Evolutionary conservation across 2,329 filamentous ascomycete genomes (phyloP).

Genomic region (Colletotrichum coccodes): DNA sequence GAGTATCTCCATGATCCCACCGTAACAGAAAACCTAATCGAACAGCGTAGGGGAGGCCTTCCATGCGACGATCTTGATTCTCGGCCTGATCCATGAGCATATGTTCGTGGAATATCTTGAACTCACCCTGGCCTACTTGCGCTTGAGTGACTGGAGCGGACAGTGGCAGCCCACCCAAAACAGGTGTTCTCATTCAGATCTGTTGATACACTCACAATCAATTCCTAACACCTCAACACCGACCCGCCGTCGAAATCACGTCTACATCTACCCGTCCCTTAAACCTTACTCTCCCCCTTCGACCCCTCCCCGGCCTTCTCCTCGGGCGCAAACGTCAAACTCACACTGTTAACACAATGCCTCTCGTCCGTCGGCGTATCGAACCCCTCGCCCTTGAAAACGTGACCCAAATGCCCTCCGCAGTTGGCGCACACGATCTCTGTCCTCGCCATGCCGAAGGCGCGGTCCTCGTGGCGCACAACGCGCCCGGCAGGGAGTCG

Average conservation of each 20-base stretch:
- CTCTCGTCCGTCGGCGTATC: slow-evolving; percentile 91
- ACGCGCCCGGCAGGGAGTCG: slow-evolving; percentile 95
- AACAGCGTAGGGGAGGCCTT: too few species aligned
- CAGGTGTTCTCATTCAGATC: neutral
- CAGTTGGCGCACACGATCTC: slow-evolving; percentile 97
- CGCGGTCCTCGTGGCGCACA: slow-evolving; percentile 79
- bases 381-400: slow-evolving; percentile 91
- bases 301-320: slow-evolving; percentile 50
- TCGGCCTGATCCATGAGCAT: too few species aligned
- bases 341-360: slow-evolving; percentile 96
- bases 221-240: neutral
- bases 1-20: too few species aligned
- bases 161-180: too few species aligned
- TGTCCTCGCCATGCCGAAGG: slow-evolving; percentile 84
- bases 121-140: too few species aligned
- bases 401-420: slow-evolving; percentile 90
- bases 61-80: too few species aligned
- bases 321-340: slow-evolving; percentile 81
- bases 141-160: too few species aligned
- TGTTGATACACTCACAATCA: neutral
- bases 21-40: too few species aligned
- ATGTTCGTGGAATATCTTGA: too few species aligned
- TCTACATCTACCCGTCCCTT: neutral
- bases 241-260: neutral
- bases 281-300: slow-evolving; percentile 48